These are phyloP conservation scores for Beauveria australis DNA, from an alignment of 2,329 filamentous ascomycete species.

Conservation along the genomic window DNA sequence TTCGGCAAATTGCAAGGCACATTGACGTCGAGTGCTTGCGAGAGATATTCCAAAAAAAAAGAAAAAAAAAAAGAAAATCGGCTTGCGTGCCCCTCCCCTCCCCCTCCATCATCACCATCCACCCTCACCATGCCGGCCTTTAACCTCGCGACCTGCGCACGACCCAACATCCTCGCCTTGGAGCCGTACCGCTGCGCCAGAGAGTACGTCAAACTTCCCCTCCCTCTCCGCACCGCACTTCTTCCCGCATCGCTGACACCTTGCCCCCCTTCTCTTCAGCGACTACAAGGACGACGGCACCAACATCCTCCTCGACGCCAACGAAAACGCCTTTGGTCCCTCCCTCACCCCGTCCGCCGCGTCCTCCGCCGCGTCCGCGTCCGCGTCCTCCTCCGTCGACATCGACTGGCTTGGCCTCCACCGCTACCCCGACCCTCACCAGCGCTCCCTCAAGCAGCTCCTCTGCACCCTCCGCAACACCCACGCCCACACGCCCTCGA, in stretches of 20 bases:
- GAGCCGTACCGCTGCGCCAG: slow-evolving; percentile 74
- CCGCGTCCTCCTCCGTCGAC: slow-evolving; percentile 29
- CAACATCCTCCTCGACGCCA: slow-evolving; percentile 93
- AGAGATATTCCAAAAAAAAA: neutral
- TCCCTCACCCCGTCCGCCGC: slow-evolving; percentile 49
- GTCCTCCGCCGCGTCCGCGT: slow-evolving; percentile 21
- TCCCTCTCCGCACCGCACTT: slow-evolving; percentile 1
- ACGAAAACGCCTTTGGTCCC: slow-evolving; percentile 94
- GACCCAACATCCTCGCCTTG: slow-evolving; percentile 67
- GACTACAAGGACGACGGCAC: slow-evolving; percentile 98
- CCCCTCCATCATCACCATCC: neutral
- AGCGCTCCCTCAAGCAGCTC: slow-evolving; percentile 73
- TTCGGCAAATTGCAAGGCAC: neutral
- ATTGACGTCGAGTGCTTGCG: neutral
- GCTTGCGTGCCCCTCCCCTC: neutral
- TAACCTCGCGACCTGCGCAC: slow-evolving; percentile 64
- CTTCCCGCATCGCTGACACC: no score
- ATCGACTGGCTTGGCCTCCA: slow-evolving; percentile 75
- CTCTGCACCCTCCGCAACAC: slow-evolving; percentile 85
- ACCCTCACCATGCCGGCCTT: slow-evolving; percentile 49
- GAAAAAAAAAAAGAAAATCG: neutral
- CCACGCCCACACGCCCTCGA: slow-evolving; percentile 65
- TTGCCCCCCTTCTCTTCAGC: slow-evolving; percentile 35
- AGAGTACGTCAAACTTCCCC: slow-evolving; percentile 50
- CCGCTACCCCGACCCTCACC: slow-evolving; percentile 95